Conservation (phyloP, 148 eudicot species). For the Cornus kousa region DNA sequence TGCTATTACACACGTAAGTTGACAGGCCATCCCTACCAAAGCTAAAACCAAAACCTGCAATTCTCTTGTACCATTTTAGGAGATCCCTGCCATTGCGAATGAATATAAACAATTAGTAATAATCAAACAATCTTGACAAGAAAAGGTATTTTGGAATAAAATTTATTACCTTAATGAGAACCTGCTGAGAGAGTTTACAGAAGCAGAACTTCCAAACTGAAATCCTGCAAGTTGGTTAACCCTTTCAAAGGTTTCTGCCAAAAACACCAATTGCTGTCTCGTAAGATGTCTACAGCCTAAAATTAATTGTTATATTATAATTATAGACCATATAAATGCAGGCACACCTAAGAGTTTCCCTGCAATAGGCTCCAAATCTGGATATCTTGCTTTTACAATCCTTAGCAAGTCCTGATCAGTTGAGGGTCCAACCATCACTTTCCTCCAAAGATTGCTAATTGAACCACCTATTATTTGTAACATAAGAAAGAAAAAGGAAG, state of each 20-base stretch:
- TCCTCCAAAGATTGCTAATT: slow-evolving; percentile 83
- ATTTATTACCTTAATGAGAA: slow-evolving; percentile 66
- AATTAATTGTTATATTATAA: background rate
- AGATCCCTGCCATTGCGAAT: slow-evolving; percentile 60
- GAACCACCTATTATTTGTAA: slow-evolving; percentile 39
- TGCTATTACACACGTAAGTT: slow-evolving; percentile 39
- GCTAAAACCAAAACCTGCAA: slow-evolving; percentile 54
- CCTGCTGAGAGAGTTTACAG: slow-evolving; percentile 39
- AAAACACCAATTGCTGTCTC: background rate
- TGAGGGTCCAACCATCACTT: slow-evolving; percentile 64
- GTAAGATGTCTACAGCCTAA: background rate
- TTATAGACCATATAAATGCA: background rate
- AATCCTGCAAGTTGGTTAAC: slow-evolving; percentile 46
- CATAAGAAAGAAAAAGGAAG: background rate
- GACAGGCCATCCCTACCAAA: slow-evolving; percentile 42
- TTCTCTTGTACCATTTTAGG: slow-evolving; percentile 86
- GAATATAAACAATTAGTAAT: background rate
- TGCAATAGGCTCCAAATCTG: slow-evolving; percentile 60
- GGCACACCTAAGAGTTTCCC: slow-evolving; percentile 62
- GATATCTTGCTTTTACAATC: slow-evolving; percentile 64
- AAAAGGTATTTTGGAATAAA: background rate
- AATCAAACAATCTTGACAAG: background rate
- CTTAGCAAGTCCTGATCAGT: slow-evolving; percentile 51
- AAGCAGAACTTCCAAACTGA: slow-evolving; percentile 34
- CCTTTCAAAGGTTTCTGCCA: slow-evolving; percentile 66